Conservation (phyloP, 371 early-diverging fungal genomes). For the Basidiobolus meristosporus region DNA sequence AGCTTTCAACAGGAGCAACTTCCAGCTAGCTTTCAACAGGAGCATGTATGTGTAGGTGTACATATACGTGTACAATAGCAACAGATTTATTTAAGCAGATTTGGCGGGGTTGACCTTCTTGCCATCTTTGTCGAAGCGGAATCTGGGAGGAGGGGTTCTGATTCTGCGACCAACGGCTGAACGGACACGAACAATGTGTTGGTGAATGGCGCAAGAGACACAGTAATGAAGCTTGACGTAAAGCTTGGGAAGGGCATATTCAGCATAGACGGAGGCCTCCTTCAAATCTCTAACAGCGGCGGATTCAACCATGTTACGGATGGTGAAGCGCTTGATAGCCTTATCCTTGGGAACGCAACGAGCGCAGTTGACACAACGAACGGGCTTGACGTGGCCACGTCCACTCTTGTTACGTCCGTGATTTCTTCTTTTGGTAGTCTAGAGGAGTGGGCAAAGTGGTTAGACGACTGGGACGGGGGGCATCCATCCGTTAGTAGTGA, state of each 20-base stretch:
- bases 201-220: slow-evolving; percentile 97
- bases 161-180: slow-evolving; percentile 76
- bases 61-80: no score
- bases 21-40: no score
- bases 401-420: slow-evolving; percentile 97
- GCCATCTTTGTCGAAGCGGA: slow-evolving; percentile 58
- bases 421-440: slow-evolving; percentile 96
- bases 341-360: slow-evolving; percentile 98
- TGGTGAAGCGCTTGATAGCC: slow-evolving; percentile 96
- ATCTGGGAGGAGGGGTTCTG: slow-evolving; percentile 83
- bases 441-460: no score
- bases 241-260: no score
- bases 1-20: no score
- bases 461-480: no score
- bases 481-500: no score
- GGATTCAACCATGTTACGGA: slow-evolving; percentile 95
- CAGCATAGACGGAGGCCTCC: slow-evolving; percentile 89
- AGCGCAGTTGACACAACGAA: slow-evolving; percentile 98
- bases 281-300: slow-evolving; percentile 94
- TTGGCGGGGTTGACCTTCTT: slow-evolving; percentile 26
- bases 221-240: slow-evolving; percentile 97
- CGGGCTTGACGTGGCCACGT: slow-evolving; percentile 91
- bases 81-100: no score
- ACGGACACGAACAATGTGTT: slow-evolving; percentile 93
- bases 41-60: no score